Evolutionary conservation across 805 yeast species (phyloP), one percentile per base, ranked within the genome.

Genomic region (Candida koratica): DNA sequence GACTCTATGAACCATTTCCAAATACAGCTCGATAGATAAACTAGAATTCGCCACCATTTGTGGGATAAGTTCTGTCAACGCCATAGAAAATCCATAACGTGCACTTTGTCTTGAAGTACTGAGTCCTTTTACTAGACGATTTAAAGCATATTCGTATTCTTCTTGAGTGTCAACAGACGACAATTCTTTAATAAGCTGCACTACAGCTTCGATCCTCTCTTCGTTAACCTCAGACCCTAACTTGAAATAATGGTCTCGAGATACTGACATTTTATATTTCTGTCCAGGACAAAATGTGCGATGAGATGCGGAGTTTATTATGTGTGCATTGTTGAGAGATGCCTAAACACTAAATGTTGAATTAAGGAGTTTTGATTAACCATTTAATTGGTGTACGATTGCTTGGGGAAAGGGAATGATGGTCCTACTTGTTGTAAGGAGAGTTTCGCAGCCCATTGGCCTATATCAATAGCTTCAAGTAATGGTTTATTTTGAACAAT

Each of bases 381-480:
- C 12, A 6, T 24, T 24, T 24, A 14, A 24, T 24, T 24, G 25
- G 32, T 6, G 25, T 75, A 79, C 34, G 73, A 49, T 51, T 75
- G 66, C 67, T 81, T 81, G 48, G 85, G 84, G 68, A 72, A 69
- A 50, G 97, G 97, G 78, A 79, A 93, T 34, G 95, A 75, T 31
- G 98, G 96, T 40, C 99, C 98, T 47, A 84, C 76, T 64, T 85
- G 85, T 74, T 88, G 97, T 60, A 93, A 82, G 33, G 95, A 84
- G 48, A 84, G 64, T 48, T 86, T 73, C 42, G 98, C 99, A 49
- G 94, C 80, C 97, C 97, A 89, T 69, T 90, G 97, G 47, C 97
- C 97, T 61, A 81, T 75, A 51, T 82, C 86, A 44, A 90, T 73
- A 27, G 79, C 69, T 47, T 73, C 69, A 16, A 66, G 67, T 39